phyloP scores from a whole-genome alignment of 805 yeast genomes.

The Saturnispora saitoi region DNA sequence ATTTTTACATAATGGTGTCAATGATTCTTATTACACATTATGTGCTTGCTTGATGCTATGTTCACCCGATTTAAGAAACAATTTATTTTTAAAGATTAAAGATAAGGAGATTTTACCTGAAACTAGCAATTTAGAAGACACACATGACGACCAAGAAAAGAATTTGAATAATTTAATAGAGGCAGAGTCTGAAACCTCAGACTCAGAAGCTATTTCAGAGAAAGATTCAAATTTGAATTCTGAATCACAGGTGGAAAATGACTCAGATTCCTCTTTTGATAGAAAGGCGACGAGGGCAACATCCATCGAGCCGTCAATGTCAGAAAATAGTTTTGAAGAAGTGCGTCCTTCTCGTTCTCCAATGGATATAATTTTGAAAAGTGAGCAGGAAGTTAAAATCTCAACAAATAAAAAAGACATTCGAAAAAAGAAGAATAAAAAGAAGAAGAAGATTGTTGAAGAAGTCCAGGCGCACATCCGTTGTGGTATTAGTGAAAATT shows the following conservation, averaged over 20 bases:
- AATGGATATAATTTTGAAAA: neutral
- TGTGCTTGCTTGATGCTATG: slow-evolving; percentile 21
- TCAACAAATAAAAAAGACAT: neutral
- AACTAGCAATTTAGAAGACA: neutral
- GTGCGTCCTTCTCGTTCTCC: neutral
- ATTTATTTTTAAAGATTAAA: slow-evolving; percentile 8
- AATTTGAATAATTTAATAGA: too few relatives aligned
- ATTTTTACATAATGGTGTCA: slow-evolving; percentile 27
- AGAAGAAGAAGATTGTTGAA: slow-evolving; percentile 1
- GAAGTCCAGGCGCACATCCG: slow-evolving; percentile 8
- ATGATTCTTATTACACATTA: slow-evolving; percentile 27
- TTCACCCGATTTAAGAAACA: slow-evolving; percentile 22
- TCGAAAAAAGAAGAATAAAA: slow-evolving; percentile 6
- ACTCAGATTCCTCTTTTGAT: slow-evolving; percentile 2
- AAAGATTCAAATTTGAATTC: neutral
- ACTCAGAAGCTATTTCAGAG: neutral
- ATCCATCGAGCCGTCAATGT: neutral
- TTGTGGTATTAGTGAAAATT: slow-evolving; percentile 15
- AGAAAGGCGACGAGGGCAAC: neutral
- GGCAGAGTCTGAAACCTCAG: neutral
- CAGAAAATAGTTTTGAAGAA: neutral
- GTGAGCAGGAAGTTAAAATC: neutral
- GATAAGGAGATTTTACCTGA: neutral
- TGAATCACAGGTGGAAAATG: neutral
- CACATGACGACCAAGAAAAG: neutral